Conservation (phyloP, 2,329 filamentous ascomycete species). For the Fusarium subtropicale region DNA sequence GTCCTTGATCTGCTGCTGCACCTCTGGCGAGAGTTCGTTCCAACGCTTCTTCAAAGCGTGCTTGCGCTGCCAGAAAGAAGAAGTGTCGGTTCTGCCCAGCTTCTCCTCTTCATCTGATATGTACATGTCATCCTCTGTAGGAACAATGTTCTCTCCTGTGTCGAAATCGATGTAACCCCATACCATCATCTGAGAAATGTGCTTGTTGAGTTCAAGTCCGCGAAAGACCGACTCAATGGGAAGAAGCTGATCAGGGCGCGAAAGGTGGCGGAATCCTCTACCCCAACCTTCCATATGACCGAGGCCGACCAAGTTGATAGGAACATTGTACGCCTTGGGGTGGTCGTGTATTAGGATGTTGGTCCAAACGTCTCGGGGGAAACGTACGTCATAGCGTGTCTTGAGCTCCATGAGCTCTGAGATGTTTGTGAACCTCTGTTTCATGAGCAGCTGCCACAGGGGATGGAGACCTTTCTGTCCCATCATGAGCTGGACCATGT, state of each 20-base stretch:
- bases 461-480: conserved; percentile 66
- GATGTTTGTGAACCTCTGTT: conserved; percentile 61
- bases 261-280: conserved; percentile 57
- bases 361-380: conserved; percentile 51
- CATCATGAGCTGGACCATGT: conserved; percentile 68
- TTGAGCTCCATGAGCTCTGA: conserved; percentile 67
- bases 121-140: conserved; percentile 63
- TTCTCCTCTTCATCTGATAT: conserved; percentile 60
- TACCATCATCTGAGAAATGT: conserved; percentile 67
- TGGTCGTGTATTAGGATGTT: conserved; percentile 34
- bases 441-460: conserved; percentile 71
- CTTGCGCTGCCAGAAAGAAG: conserved; percentile 57
- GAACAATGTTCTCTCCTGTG: conserved; percentile 63
- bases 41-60: conserved; percentile 61
- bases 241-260: conserved; percentile 69
- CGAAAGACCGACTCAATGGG: conserved; percentile 66
- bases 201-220: conserved; percentile 63
- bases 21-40: conserved; percentile 51
- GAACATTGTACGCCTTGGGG: conserved; percentile 63
- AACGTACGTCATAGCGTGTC: conserved; percentile 66
- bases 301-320: conserved; percentile 62
- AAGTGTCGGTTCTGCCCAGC: conserved; percentile 50
- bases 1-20: conserved; percentile 55
- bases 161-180: conserved; percentile 71
- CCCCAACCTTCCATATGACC: conserved; percentile 70